A percentile compares a stretch with the other conserved stretches of the same genome.
These are phyloP conservation scores for Stachybotrys echinatus DNA, from an alignment of 2,329 filamentous ascomycete species.

Conservation along the genomic window DNA sequence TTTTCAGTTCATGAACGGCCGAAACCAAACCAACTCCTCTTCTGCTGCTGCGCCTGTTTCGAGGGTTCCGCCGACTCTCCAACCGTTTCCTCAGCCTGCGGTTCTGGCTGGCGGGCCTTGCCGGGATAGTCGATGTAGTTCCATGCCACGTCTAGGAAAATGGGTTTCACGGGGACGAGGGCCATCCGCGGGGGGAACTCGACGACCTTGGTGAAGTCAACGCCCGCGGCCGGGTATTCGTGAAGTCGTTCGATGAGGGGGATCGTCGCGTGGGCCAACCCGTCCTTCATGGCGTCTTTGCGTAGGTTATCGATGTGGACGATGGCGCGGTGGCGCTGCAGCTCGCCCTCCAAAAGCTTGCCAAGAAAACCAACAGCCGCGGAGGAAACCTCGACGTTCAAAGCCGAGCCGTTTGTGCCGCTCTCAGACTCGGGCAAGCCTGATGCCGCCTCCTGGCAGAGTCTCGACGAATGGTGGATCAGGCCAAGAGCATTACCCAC, in stretches of 20 bases:
- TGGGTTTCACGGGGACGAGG: slow-evolving; percentile 83
- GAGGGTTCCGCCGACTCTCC: slow-evolving; percentile 22
- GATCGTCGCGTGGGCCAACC: slow-evolving; percentile 7
- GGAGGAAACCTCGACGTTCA: slow-evolving; percentile 62
- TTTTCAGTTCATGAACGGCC: slow-evolving; percentile 34
- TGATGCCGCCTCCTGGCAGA: slow-evolving; percentile 50
- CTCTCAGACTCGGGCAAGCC: slow-evolving; percentile 35
- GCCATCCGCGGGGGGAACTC: slow-evolving; percentile 80
- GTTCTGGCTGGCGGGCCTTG: slow-evolving; percentile 32
- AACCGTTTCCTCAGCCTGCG: slow-evolving; percentile 18
- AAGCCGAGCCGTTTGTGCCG: slow-evolving; percentile 30
- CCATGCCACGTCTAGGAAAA: slow-evolving; percentile 95
- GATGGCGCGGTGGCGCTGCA: slow-evolving; percentile 77
- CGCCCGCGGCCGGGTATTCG: slow-evolving; percentile 65
- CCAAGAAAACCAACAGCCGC: slow-evolving; percentile 55
- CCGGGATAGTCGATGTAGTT: slow-evolving; percentile 94
- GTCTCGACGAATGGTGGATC: slow-evolving; percentile 64
- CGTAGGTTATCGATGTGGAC: slow-evolving; percentile 72
- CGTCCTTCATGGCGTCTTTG: slow-evolving; percentile 27
- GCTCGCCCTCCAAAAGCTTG: slow-evolving; percentile 60
- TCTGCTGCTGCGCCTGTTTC: slow-evolving; percentile 42
- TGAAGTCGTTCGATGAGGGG: slow-evolving; percentile 72
- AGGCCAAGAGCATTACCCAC: slow-evolving; percentile 80
- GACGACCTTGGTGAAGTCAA: slow-evolving; percentile 77
- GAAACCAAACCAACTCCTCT: slow-evolving; percentile 77